Evolutionary conservation across 2,329 filamentous ascomycete genomes (phyloP).

Genomic region (Ceratocystis papillata): DNA sequence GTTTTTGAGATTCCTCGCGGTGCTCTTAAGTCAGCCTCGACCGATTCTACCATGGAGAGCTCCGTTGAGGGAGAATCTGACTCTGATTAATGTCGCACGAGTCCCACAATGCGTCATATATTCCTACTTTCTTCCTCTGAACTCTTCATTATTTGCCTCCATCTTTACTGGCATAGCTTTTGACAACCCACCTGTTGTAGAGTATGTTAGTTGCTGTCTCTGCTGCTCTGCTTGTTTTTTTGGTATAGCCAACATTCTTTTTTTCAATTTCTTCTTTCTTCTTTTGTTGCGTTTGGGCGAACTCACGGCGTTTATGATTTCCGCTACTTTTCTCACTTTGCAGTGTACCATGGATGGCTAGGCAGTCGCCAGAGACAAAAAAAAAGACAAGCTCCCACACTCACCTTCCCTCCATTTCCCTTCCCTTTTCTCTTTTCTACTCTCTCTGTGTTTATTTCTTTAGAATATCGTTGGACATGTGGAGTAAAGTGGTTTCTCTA

Average conservation of each 20-base stretch:
- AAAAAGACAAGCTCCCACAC: neutral
- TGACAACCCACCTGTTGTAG: neutral
- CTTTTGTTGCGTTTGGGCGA: conserved; percentile 18
- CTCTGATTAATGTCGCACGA: conserved; percentile 23
- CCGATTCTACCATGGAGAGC: conserved; percentile 26
- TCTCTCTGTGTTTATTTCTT: neutral
- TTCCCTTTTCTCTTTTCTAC: neutral
- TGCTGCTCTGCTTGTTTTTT: neutral
- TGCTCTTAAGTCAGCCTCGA: conserved; percentile 29
- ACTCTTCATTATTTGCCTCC: neutral
- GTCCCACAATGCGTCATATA: neutral
- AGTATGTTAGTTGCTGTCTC: neutral
- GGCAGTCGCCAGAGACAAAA: neutral
- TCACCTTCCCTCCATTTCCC: no score
- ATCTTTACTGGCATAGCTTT: neutral
- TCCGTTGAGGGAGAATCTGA: conserved; percentile 31
- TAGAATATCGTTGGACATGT: conserved; percentile 6
- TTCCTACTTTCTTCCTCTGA: neutral
- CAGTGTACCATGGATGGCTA: conserved; percentile 3
- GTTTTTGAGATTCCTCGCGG: conserved; percentile 64
- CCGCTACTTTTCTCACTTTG: conserved; percentile 15
- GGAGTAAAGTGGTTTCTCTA: conserved; percentile 12
- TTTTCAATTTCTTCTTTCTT: conserved; percentile 2
- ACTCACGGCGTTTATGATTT: conserved; percentile 22
- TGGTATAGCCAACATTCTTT: conserved; percentile 14